These are phyloP conservation scores for Macaranga tanarius DNA, from an alignment of 441 rosid genomes.

Conservation along the genomic window DNA sequence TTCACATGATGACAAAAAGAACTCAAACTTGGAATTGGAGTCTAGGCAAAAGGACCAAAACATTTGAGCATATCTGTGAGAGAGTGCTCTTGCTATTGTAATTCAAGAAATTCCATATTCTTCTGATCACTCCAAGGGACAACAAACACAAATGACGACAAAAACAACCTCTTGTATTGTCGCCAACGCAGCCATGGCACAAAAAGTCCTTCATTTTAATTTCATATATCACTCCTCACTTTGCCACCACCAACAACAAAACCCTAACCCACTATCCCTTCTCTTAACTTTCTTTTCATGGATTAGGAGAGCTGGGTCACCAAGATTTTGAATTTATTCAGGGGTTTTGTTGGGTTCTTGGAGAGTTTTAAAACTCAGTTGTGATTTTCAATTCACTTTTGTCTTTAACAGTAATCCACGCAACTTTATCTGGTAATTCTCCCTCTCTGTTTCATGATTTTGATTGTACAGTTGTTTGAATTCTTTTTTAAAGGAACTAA, in stretches of 20 bases:
- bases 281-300: conserved; percentile 31
- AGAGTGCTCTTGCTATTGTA: conserved; percentile 9
- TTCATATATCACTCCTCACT: conserved; percentile 26
- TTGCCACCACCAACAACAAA: conserved; percentile 18
- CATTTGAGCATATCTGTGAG: no score
- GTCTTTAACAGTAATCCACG: conserved; percentile 19
- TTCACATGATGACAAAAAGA: conserved; percentile 33
- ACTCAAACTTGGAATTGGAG: conserved; percentile 11
- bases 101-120: conserved; percentile 72
- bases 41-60: neutral
- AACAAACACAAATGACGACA: conserved; percentile 53
- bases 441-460: conserved; percentile 20
- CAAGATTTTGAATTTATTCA: conserved; percentile 30
- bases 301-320: conserved; percentile 21
- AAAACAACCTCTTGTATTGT: conserved; percentile 52
- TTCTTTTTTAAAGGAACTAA: neutral
- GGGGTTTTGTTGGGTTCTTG: conserved; percentile 26
- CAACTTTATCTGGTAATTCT: conserved; percentile 37
- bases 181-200: conserved; percentile 44
- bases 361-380: conserved; percentile 29
- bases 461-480: conserved; percentile 16
- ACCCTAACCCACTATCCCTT: conserved; percentile 29
- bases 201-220: conserved; percentile 36
- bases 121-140: conserved; percentile 45
- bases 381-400: conserved; percentile 28